Conservation (phyloP, 148 eudicot genomes). For the Euryodendron excelsum region DNA sequence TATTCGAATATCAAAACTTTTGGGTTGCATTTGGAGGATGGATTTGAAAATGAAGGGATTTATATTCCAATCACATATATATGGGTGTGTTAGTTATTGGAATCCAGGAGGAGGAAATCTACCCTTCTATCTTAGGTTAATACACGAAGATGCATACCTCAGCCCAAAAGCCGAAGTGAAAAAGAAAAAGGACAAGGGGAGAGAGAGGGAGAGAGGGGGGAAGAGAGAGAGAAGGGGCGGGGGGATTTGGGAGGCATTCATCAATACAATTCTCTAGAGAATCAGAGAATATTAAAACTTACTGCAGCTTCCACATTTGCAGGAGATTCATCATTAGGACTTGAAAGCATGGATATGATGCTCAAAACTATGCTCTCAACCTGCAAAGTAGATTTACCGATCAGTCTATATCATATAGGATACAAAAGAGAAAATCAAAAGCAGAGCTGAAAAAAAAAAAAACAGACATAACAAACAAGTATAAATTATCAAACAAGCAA, state of each 20-base stretch:
- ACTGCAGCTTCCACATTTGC: slow-evolving; percentile 85
- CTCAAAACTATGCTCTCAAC: slow-evolving; percentile 76
- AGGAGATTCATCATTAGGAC: slow-evolving; percentile 78
- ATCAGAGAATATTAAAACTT: slow-evolving; percentile 22
- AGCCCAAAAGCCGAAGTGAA: no score
- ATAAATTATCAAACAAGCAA: not conserved
- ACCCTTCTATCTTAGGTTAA: no score
- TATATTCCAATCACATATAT: no score
- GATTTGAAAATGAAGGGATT: no score
- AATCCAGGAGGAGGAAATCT: no score
- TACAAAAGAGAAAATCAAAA: not conserved
- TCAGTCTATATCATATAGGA: slow-evolving; percentile 7
- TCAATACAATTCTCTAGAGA: no score
- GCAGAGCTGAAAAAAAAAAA: not conserved
- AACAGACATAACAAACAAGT: not conserved
- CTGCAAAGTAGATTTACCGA: slow-evolving; percentile 27
- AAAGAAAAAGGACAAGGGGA: not conserved
- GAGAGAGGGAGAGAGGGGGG: not conserved
- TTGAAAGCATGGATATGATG: slow-evolving; percentile 77
- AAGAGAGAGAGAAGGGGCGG: not conserved
- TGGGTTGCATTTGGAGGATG: no score
- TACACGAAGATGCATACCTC: no score
- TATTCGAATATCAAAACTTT: no score
- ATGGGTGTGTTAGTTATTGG: no score
- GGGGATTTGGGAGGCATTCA: no score